phyloP scores from a whole-genome alignment of 805 yeast genomes.

The Kodamaea hsintzibuensis region DNA sequence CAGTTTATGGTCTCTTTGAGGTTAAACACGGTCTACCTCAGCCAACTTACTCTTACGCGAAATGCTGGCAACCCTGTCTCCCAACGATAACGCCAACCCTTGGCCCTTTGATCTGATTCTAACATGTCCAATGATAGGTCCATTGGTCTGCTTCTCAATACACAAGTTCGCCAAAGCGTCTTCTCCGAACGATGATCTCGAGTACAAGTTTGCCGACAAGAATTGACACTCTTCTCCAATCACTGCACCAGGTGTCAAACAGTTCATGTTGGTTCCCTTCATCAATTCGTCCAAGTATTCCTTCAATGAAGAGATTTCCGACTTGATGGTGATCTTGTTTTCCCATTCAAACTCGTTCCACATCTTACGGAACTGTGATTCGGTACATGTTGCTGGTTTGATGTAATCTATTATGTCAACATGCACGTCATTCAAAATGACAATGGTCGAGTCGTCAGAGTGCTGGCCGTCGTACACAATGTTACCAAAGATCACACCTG shows the following conservation, averaged over 20 bases:
- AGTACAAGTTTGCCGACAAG: slow-evolving; percentile 90
- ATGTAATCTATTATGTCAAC: slow-evolving; percentile 97
- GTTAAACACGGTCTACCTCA: slow-evolving; percentile 9
- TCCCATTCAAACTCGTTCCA: slow-evolving; percentile 99
- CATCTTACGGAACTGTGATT: slow-evolving; percentile 90
- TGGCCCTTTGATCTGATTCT: slow-evolving; percentile 97
- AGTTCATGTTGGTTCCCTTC: slow-evolving; percentile 88
- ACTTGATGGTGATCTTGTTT: slow-evolving; percentile 88
- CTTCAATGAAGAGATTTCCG: slow-evolving; percentile 64
- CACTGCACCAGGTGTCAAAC: slow-evolving; percentile 90
- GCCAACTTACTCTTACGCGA: slow-evolving; percentile 49
- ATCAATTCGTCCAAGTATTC: slow-evolving; percentile 76
- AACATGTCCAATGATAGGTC: slow-evolving; percentile 87
- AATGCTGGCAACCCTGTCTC: slow-evolving; percentile 88
- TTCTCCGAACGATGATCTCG: slow-evolving; percentile 93
- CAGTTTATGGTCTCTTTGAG: background rate
- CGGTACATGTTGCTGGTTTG: slow-evolving; percentile 90
- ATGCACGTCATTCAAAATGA: slow-evolving; percentile 90
- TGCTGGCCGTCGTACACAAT: slow-evolving; percentile 95
- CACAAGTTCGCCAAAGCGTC: slow-evolving; percentile 95
- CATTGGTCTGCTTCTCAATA: slow-evolving; percentile 76
- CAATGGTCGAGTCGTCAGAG: slow-evolving; percentile 85
- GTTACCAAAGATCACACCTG: slow-evolving; percentile 97
- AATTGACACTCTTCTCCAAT: slow-evolving; percentile 88
- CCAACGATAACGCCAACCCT: slow-evolving; percentile 92